phyloP scores from a whole-genome alignment of 208 protist genomes.

The Trypanosoma caninum region DNA sequence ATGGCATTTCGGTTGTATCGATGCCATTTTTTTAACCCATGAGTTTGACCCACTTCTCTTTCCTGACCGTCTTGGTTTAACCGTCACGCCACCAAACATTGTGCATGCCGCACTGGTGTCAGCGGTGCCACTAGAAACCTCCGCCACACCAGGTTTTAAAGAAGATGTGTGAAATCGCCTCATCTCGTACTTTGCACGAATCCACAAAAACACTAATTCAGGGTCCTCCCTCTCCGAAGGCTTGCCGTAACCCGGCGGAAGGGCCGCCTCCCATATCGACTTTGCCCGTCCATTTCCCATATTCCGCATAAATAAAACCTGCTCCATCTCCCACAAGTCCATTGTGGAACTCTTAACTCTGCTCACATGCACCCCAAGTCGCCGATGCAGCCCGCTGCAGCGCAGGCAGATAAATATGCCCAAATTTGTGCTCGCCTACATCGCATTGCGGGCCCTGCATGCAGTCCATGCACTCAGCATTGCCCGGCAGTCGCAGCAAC shows the following conservation, averaged over 20 bases:
- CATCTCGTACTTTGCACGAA: conserved; percentile 68
- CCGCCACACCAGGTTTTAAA: neutral
- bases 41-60: no score
- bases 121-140: no score
- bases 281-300: conserved; percentile 58
- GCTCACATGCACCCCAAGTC: conserved; percentile 88
- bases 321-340: conserved; percentile 72
- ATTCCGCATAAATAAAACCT: conserved; percentile 59
- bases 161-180: conserved; percentile 36
- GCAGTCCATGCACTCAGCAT: conserved; percentile 82
- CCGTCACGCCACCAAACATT: neutral
- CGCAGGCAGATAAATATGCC: conserved; percentile 89
- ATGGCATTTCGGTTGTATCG: neutral
- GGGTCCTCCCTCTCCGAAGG: conserved; percentile 34
- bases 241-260: conserved; percentile 44
- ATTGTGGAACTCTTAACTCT: conserved; percentile 86
- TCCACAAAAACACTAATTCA: conserved; percentile 50
- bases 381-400: conserved; percentile 90
- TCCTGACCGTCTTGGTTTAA: no score
- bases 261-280: conserved; percentile 40
- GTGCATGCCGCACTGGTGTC: no score
- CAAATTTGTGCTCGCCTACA: conserved; percentile 74
- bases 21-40: no score
- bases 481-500: conserved; percentile 43
- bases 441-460: conserved; percentile 60